Conservation (phyloP, 2,329 filamentous ascomycete genomes). For the Calonectria naviculata region DNA sequence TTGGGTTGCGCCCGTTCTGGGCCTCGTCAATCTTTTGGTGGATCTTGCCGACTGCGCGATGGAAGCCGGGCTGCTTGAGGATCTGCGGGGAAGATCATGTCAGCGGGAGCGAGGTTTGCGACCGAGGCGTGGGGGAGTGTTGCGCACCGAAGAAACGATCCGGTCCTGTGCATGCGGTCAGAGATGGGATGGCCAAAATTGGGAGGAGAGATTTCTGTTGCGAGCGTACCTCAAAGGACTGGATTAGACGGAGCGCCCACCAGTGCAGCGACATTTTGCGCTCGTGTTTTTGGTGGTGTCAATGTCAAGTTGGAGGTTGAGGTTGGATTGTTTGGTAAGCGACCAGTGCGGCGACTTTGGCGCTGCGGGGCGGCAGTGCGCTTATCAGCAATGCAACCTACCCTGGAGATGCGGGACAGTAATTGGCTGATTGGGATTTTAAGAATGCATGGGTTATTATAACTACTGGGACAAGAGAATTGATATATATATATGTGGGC, state of each 20-base stretch:
- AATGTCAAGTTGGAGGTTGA: neutral
- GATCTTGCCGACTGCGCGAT: conserved; percentile 63
- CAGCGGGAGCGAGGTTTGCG: neutral
- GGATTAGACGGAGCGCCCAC: conserved; percentile 48
- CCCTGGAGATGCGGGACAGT: neutral
- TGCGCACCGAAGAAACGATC: conserved; percentile 46
- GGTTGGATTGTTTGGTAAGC: conserved; percentile 8
- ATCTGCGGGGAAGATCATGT: conserved; percentile 49
- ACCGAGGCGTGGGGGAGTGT: neutral
- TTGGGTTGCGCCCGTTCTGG: conserved; percentile 60
- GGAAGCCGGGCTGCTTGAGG: conserved; percentile 62
- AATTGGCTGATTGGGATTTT: too few species aligned
- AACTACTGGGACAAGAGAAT: too few species aligned
- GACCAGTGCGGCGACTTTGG: conserved; percentile 22
- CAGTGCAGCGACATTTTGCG: conserved; percentile 46
- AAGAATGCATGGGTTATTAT: too few species aligned
- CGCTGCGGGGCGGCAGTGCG: neutral
- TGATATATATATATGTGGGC: too few species aligned
- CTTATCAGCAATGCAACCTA: neutral
- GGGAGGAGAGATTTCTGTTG: accelerated
- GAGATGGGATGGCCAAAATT: neutral
- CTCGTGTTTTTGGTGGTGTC: neutral
- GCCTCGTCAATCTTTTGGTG: conserved; percentile 61
- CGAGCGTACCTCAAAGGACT: conserved; percentile 46
- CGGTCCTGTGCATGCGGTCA: conserved; percentile 43